These are phyloP conservation scores for Aspergillus uvarum DNA, from an alignment of 2,329 filamentous ascomycete species.

Conservation along the genomic window DNA sequence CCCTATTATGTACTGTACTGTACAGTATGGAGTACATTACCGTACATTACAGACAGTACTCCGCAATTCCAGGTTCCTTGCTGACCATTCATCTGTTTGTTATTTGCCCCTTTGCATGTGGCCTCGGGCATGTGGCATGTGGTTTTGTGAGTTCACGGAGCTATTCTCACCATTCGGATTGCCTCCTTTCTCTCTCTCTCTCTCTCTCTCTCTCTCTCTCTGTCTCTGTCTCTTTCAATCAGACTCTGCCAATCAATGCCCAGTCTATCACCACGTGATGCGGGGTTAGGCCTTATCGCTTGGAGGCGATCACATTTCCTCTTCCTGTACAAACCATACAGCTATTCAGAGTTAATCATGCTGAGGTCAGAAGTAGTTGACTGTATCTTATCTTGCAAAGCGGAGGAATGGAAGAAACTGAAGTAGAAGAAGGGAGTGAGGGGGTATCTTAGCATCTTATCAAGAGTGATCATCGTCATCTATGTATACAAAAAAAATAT, in stretches of 20 bases:
- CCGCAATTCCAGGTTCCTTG: too few species aligned
- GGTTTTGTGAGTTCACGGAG: too few species aligned
- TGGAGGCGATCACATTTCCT: neutral
- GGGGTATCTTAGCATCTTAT: conserved; percentile 12
- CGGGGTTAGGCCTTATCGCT: conserved; percentile 20
- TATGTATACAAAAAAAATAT: conserved; percentile 11
- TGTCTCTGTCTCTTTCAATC: neutral
- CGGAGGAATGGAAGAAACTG: neutral
- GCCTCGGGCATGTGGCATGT: too few species aligned
- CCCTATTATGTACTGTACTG: neutral
- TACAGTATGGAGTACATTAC: too few species aligned
- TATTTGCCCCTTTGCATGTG: too few species aligned
- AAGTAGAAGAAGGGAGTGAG: neutral
- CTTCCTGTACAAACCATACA: too few species aligned
- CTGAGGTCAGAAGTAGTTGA: too few species aligned
- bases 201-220: neutral
- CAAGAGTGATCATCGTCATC: conserved; percentile 10
- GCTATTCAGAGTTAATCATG: too few species aligned
- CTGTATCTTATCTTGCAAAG: too few species aligned
- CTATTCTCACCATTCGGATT: too few species aligned
- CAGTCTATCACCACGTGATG: conserved; percentile 22
- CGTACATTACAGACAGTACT: too few species aligned
- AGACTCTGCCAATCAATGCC: conserved; percentile 9
- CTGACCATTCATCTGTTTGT: too few species aligned
- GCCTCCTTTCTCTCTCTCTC: neutral